phyloP scores from a whole-genome alignment of 139 green algal species.

The Eudorina sp. region DNA sequence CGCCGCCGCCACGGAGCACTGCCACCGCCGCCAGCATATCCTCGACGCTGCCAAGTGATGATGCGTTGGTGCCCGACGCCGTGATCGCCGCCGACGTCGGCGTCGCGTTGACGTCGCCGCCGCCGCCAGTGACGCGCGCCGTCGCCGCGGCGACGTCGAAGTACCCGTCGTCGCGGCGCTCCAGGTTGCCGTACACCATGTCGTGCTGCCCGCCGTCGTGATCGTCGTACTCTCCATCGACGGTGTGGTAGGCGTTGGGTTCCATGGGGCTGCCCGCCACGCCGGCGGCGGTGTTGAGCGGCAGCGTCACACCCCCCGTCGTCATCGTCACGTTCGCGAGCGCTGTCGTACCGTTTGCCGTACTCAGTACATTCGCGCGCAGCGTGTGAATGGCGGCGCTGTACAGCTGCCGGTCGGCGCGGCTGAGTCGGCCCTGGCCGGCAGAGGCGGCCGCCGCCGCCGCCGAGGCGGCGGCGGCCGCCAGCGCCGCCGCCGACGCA shows the following conservation, averaged over 20 bases:
- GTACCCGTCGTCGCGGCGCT: neutral
- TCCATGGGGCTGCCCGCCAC: conserved; percentile 27
- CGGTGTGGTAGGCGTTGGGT: neutral
- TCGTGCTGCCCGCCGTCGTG: neutral
- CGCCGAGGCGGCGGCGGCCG: neutral
- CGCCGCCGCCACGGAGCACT: neutral
- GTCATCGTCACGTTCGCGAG: neutral
- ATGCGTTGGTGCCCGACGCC: neutral
- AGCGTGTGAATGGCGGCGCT: conserved; percentile 18
- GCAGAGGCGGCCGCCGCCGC: neutral
- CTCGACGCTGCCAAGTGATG: conserved; percentile 34
- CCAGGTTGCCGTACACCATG: neutral
- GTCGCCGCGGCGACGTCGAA: conserved; percentile 15
- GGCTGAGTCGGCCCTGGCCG: neutral
- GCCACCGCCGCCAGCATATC: conserved; percentile 39
- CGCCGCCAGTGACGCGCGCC: neutral
- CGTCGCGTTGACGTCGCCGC: neutral
- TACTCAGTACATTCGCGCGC: neutral
- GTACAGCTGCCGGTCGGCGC: conserved; percentile 27
- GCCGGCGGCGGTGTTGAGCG: neutral
- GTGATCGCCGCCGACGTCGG: neutral
- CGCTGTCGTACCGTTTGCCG: neutral
- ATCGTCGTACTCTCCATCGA: too few relatives aligned
- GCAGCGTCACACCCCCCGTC: neutral
- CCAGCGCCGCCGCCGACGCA: neutral